Base-by-base conservation (phyloP, 2,329 filamentous ascomycete species). In the Passalora sequoiae region DNA sequence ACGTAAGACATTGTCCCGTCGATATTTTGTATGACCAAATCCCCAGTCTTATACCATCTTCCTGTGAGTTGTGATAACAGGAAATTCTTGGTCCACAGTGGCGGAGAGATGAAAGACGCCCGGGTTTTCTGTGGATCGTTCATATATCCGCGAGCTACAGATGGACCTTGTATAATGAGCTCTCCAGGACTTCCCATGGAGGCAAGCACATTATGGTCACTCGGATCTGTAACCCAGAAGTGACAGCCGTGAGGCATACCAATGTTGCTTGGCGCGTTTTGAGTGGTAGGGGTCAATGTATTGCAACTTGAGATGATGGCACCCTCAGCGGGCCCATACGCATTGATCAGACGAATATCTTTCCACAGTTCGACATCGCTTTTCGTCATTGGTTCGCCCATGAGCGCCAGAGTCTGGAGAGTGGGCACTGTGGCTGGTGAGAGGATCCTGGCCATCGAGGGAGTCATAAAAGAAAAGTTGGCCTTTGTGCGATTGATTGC, bases 151-250 rank as follows among this genome's bases (percentile, higher is more conserved):
- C 62, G 61, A 2, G 63, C 67, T 15, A 73, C 56, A 13, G 64
- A 66, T 31, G 63, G 65, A 6, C 70, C 68, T 52, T 71, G 68
- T 1, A 74, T 44, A 0, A 73, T 48, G 40, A 74, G 54, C 49
- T 74, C 71, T 9, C 71, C 71, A 24, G 56, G 32, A 3, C 31
- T 32, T 32, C 72, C 73, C 4, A 73, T 55, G 0, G 71, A 68
- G 2, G 67, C 38, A 1, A 64, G 44, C 8, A 25, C 31, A 19
- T 64, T 46, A 35, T 58, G 51, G 19, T 62, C 47, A 12, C 53
- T 44, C 2, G 56, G 52, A 32, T 62, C 51, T 6, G 57, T 53
- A 13, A 66, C 56, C 62, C 63, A 66, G 19, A 35, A 6, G 6
- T 5, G 6, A 15, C 29, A 31, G 12, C 29, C 29, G 29, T 31